A percentile compares a stretch with the other conserved stretches of the same genome.
phyloP scores from a whole-genome alignment of 2,329 filamentous ascomycete genomes.

The Tolypocladium pustulatum region DNA sequence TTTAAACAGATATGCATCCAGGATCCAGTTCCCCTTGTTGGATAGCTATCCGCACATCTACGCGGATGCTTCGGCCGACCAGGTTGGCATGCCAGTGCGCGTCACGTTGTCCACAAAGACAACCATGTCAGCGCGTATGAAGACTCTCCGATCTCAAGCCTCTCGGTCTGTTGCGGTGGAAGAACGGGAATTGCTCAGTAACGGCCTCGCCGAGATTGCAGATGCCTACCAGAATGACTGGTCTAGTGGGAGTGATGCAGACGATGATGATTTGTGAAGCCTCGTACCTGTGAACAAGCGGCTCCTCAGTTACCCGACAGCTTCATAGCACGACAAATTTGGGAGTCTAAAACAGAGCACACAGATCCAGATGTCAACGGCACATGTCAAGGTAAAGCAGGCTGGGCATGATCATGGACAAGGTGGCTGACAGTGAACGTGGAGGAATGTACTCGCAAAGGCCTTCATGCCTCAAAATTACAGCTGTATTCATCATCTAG shows the following conservation, averaged over 20 bases:
- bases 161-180: constrained; percentile 56
- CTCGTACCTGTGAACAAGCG: not conserved
- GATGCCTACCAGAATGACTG: constrained; percentile 87
- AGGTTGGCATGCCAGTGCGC: constrained; percentile 28
- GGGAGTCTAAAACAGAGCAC: not conserved
- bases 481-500: constrained; percentile 21
- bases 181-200: constrained; percentile 74
- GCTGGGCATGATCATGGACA: not conserved
- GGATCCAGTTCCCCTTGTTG: constrained; percentile 46
- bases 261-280: constrained; percentile 46
- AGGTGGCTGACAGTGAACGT: not conserved
- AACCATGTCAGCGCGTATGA: constrained; percentile 58
- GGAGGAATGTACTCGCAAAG: not conserved
- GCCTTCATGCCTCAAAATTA: constrained; percentile 4
- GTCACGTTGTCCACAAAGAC: constrained; percentile 65
- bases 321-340: not conserved
- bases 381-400: not conserved
- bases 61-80: constrained; percentile 23
- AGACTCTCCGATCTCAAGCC: constrained; percentile 53
- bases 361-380: not conserved
- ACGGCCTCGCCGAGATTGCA: constrained; percentile 69
- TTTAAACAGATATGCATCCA: constrained; percentile 3
- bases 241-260: constrained; percentile 65
- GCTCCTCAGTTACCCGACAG: not conserved
- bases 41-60: constrained; percentile 80